Evolutionary conservation across 2,329 filamentous ascomycete species (phyloP).

Genomic region (Leptographium radiaticola): DNA sequence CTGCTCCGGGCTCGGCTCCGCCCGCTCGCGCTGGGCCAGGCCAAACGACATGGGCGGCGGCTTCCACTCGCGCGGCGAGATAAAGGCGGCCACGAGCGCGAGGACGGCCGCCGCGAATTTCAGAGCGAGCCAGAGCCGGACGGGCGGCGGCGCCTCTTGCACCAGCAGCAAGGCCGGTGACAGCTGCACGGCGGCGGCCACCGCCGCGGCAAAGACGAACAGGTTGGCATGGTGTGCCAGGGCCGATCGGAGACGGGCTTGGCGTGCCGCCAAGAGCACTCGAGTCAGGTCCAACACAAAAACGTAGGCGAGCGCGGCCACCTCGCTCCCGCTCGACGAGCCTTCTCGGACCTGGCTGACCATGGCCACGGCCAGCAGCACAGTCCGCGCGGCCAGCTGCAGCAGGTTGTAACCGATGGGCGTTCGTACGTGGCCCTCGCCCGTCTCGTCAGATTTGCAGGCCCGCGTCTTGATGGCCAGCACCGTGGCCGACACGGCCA

Average conservation of each 20-base stretch:
- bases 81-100: slow-evolving; percentile 21
- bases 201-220: not conserved
- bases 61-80: slow-evolving; percentile 37
- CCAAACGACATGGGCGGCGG: slow-evolving; percentile 27
- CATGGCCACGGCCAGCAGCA: not conserved
- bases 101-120: slow-evolving; percentile 32
- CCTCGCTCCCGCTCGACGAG: not conserved
- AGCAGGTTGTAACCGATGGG: not conserved
- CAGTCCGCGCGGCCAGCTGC: not conserved
- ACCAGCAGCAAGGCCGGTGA: not conserved
- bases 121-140: slow-evolving; percentile 47
- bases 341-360: not conserved
- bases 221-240: not conserved
- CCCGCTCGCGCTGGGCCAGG: slow-evolving; percentile 21
- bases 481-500: not conserved
- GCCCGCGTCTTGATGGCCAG: not conserved
- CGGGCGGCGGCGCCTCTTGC: not conserved
- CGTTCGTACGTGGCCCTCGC: not conserved
- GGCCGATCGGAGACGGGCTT: not conserved
- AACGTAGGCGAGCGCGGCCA: not conserved
- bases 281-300: not conserved
- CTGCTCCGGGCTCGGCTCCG: slow-evolving; percentile 35
- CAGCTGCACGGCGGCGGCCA: not conserved
- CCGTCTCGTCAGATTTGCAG: not conserved
- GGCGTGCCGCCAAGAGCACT: not conserved